Conservation (phyloP, 306 rosid species). For the Gastrolobium bilobum region DNA sequence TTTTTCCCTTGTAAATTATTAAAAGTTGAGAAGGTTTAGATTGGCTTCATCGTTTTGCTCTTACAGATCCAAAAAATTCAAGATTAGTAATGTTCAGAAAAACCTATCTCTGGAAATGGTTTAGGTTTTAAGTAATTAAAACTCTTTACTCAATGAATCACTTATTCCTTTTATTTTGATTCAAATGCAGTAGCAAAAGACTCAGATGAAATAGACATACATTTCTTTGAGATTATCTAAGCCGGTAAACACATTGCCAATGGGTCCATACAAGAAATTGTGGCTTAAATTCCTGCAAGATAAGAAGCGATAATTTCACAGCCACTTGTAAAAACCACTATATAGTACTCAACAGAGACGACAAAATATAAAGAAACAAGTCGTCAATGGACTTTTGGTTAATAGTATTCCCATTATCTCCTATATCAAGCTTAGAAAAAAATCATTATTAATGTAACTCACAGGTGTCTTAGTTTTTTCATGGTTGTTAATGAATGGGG, state of each 20-base stretch:
- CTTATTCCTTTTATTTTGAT: slow-evolving; percentile 37
- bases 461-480: slow-evolving; percentile 80
- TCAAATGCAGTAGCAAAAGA: slow-evolving; percentile 37
- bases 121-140: slow-evolving; percentile 33
- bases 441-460: slow-evolving; percentile 55
- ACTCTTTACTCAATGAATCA: slow-evolving; percentile 20
- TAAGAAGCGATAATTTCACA: slow-evolving; percentile 36
- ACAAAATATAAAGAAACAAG: slow-evolving; percentile 24
- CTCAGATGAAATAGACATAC: slow-evolving; percentile 61
- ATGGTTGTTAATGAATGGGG: slow-evolving; percentile 71
- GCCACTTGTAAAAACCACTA: slow-evolving; percentile 32
- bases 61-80: slow-evolving; percentile 1
- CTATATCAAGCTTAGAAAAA: slow-evolving; percentile 20
- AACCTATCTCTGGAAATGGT: background rate
- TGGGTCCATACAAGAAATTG: slow-evolving; percentile 79
- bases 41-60: background rate
- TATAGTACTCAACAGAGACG: background rate
- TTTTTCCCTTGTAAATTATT: slow-evolving; percentile 7
- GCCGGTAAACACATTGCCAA: slow-evolving; percentile 87
- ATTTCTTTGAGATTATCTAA: slow-evolving; percentile 78
- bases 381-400: background rate
- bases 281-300: slow-evolving; percentile 90
- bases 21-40: slow-evolving; percentile 23
- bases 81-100: slow-evolving; percentile 1
- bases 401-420: slow-evolving; percentile 21